These are phyloP conservation scores for Calonectria montana DNA, from an alignment of 2,329 filamentous ascomycete genomes.

Conservation along the genomic window DNA sequence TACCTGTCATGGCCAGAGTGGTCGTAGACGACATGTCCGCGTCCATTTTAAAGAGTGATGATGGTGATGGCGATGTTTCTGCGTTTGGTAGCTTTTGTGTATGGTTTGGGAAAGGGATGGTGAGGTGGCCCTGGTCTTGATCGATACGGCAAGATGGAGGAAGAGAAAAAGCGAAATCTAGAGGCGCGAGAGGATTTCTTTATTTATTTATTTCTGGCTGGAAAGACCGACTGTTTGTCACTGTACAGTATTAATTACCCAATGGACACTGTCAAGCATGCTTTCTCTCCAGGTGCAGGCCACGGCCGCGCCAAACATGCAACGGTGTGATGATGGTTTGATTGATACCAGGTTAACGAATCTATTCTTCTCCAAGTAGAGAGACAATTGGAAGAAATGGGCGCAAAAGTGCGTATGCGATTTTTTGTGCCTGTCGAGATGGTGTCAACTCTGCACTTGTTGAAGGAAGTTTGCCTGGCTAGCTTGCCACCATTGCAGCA, in stretches of 20 bases:
- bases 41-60: slow-evolving; percentile 3
- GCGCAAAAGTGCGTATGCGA: slow-evolving; percentile 5
- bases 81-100: no score
- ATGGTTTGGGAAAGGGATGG: not conserved
- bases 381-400: slow-evolving; percentile 13
- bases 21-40: slow-evolving; percentile 29
- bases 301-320: slow-evolving; percentile 2
- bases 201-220: slow-evolving; percentile 6
- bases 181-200: not conserved
- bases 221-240: not conserved
- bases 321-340: not conserved
- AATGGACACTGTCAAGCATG: not conserved
- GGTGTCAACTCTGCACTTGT: slow-evolving; percentile 28
- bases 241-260: not conserved
- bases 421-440: not conserved
- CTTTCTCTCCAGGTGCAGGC: not conserved
- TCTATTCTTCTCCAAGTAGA: slow-evolving; percentile 16
- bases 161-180: not conserved
- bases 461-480: slow-evolving; percentile 37
- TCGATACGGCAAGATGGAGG: not conserved
- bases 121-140: not conserved
- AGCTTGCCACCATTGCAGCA: not conserved
- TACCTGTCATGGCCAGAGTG: slow-evolving; percentile 23
- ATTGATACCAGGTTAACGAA: slow-evolving; percentile 12
- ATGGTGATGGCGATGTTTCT: no score